Conservation (phyloP, 495 filamentous ascomycete species). For the Lasiosphaeria miniovina region DNA sequence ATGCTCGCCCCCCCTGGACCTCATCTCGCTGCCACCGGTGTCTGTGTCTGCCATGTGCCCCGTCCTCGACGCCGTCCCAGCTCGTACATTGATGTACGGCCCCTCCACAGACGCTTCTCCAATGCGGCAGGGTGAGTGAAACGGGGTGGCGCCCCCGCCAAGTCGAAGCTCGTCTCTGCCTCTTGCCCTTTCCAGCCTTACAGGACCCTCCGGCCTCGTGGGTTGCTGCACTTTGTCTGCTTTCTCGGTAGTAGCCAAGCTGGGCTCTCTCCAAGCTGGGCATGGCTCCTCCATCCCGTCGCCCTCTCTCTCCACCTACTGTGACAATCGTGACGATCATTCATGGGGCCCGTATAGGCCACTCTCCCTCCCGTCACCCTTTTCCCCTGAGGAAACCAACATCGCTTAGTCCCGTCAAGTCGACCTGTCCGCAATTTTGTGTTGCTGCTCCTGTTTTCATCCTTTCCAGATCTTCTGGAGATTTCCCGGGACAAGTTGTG, state of each 20-base stretch:
- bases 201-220: no score
- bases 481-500: constrained; percentile 10
- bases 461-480: constrained; percentile 1
- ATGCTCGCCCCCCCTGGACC: not conserved
- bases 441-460: not conserved
- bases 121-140: not conserved
- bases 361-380: not conserved
- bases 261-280: constrained; percentile 2
- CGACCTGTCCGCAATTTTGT: constrained; percentile 7
- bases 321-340: constrained; percentile 20
- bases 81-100: not conserved
- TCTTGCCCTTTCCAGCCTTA: no score
- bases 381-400: no score
- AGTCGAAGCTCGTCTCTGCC: not conserved
- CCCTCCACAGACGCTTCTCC: not conserved
- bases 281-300: not conserved
- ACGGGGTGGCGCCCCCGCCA: not conserved
- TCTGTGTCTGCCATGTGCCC: not conserved
- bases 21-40: not conserved
- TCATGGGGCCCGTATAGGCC: constrained; percentile 9
- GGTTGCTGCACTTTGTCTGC: no score
- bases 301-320: constrained; percentile 1
- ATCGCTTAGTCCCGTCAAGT: not conserved
- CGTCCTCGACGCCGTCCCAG: not conserved
- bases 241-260: no score